Evolutionary conservation across 495 filamentous ascomycete species (phyloP).

Genomic region (Cenococcum geophilum): DNA sequence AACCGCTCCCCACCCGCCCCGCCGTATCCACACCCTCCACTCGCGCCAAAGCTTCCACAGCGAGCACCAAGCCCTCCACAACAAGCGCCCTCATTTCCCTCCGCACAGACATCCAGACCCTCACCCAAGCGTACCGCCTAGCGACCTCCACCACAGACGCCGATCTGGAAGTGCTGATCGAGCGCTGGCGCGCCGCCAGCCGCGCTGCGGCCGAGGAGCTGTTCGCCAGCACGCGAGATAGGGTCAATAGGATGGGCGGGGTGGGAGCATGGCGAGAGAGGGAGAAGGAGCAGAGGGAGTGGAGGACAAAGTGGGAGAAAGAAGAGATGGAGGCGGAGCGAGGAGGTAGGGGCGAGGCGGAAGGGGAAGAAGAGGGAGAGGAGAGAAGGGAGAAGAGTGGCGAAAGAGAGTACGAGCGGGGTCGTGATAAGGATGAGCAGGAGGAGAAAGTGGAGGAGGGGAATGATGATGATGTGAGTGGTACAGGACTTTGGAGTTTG

Average conservation of each 20-base stretch:
- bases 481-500: background rate
- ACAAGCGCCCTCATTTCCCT: slow-evolving; percentile 18
- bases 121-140: slow-evolving; percentile 47
- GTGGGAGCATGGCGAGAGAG: slow-evolving; percentile 49
- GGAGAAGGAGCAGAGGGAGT: slow-evolving; percentile 39
- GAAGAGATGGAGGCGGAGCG: slow-evolving; percentile 37
- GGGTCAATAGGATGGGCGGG: slow-evolving; percentile 54
- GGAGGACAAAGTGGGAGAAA: slow-evolving; percentile 36
- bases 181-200: slow-evolving; percentile 42
- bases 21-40: background rate
- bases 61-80: background rate
- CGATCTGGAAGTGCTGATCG: slow-evolving; percentile 46
- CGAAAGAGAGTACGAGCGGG: slow-evolving; percentile 25
- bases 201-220: slow-evolving; percentile 45
- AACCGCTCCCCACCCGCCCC: background rate
- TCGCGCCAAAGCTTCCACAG: background rate
- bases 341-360: slow-evolving; percentile 33
- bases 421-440: slow-evolving; percentile 11
- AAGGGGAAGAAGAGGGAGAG: slow-evolving; percentile 32
- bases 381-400: slow-evolving; percentile 25
- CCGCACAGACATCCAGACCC: slow-evolving; percentile 28
- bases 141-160: slow-evolving; percentile 43
- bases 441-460: slow-evolving; percentile 8
- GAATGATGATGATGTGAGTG: slow-evolving; percentile 39
- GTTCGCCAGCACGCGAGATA: slow-evolving; percentile 42